Evolutionary conservation across 371 early-diverging fungal genomes (phyloP).

Genomic region (Mucor indicus): DNA sequence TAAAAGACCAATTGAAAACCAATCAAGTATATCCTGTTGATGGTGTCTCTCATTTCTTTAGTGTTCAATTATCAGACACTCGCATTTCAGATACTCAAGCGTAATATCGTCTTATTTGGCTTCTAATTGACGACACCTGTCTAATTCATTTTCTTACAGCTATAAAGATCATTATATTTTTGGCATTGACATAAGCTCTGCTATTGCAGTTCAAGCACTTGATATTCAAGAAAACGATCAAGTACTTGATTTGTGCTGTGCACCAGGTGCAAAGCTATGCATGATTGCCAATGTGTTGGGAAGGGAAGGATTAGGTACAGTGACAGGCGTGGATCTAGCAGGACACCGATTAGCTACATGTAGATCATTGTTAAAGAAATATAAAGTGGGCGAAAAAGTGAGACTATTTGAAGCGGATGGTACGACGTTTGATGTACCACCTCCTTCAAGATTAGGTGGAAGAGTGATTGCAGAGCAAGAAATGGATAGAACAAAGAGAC

Average conservation of each 20-base stretch:
- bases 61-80: slow-evolving; percentile 16
- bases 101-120: slow-evolving; percentile 13
- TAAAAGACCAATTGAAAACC: slow-evolving; percentile 41
- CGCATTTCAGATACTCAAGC: slow-evolving; percentile 42
- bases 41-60: slow-evolving; percentile 32
- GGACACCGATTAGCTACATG: slow-evolving; percentile 71
- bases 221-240: slow-evolving; percentile 61
- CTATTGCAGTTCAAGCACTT: slow-evolving; percentile 63
- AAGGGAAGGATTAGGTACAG: slow-evolving; percentile 63
- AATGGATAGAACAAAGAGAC: slow-evolving; percentile 1
- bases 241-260: slow-evolving; percentile 80
- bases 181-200: slow-evolving; percentile 88
- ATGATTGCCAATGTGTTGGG: slow-evolving; percentile 72
- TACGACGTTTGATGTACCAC: slow-evolving; percentile 68
- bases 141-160: slow-evolving; percentile 6
- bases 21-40: slow-evolving; percentile 30
- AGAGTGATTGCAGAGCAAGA: slow-evolving; percentile 6
- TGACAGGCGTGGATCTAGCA: slow-evolving; percentile 92
- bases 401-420: slow-evolving; percentile 79
- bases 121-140: background rate
- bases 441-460: slow-evolving; percentile 56
- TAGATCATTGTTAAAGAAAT: slow-evolving; percentile 64
- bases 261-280: slow-evolving; percentile 84
- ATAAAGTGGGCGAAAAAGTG: slow-evolving; percentile 53
- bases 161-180: slow-evolving; percentile 52